A percentile compares a stretch with the other conserved stretches of the same genome.
These are phyloP conservation scores for Brettanomyces naardenensis DNA, from an alignment of 805 yeast species.

Conservation along the genomic window DNA sequence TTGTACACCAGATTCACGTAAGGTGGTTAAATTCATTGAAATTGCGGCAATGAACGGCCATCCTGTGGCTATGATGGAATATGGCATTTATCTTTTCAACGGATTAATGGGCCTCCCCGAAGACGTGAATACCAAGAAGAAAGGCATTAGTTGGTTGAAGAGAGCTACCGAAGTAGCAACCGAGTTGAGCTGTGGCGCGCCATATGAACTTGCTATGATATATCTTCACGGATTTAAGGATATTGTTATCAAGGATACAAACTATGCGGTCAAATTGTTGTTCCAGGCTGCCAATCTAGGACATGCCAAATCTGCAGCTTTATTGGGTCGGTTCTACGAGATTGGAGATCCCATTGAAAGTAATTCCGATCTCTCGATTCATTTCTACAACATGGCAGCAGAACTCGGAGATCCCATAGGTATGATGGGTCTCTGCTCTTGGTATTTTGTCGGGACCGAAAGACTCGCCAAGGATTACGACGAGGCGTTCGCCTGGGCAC, in stretches of 20 bases:
- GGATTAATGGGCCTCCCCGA: constrained; percentile 75
- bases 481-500: constrained; percentile 95
- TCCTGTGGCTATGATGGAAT: constrained; percentile 93
- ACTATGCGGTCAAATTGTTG: constrained; percentile 79
- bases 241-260: constrained; percentile 73
- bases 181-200: constrained; percentile 86
- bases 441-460: constrained; percentile 90
- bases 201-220: constrained; percentile 83
- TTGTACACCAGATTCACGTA: constrained; percentile 77
- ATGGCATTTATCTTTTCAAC: constrained; percentile 81
- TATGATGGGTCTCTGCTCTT: constrained; percentile 92
- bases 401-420: constrained; percentile 79
- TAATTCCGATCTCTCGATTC: constrained; percentile 79
- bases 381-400: constrained; percentile 90
- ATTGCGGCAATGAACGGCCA: constrained; percentile 88
- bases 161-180: constrained; percentile 82
- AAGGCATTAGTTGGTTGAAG: constrained; percentile 88
- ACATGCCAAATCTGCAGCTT: constrained; percentile 69
- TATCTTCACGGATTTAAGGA: constrained; percentile 81
- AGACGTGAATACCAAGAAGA: constrained; percentile 62
- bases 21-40: constrained; percentile 74
- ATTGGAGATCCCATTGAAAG: constrained; percentile 67
- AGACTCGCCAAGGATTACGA: constrained; percentile 73
- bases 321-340: constrained; percentile 81
- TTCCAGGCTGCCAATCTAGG: constrained; percentile 87